Percentiles rank a stretch among this genome's conserved stretches.
Conservation (phyloP, 257 asterid genomes). For the Gynochthodes officinalis region DNA sequence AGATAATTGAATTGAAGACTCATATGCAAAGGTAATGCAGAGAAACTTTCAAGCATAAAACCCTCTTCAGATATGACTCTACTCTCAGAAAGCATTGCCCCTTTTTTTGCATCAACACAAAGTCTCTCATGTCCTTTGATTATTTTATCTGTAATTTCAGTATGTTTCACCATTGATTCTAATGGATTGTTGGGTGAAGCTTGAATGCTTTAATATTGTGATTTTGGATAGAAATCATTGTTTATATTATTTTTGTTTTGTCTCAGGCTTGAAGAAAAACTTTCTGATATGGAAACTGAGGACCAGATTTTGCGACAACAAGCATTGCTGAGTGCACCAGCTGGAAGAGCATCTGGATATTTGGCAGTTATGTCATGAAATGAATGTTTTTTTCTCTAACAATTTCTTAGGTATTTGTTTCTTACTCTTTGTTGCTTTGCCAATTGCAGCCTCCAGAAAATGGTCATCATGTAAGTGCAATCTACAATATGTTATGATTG, state of each 20-base stretch:
- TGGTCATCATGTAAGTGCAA: conserved; percentile 62
- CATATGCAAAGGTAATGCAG: conserved; percentile 58
- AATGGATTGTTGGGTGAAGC: background rate
- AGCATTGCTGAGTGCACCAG: conserved; percentile 43
- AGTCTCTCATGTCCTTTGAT: background rate
- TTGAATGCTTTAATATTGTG: background rate
- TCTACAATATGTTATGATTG: background rate
- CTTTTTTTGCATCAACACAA: background rate
- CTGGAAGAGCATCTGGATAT: conserved; percentile 56
- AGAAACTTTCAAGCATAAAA: background rate
- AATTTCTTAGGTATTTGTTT: conserved; percentile 11
- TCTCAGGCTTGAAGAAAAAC: conserved; percentile 71
- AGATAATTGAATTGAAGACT: conserved; percentile 64
- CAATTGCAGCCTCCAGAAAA: conserved; percentile 59
- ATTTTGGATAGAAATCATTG: conserved; percentile 11
- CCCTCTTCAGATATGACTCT: background rate
- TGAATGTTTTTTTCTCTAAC: background rate
- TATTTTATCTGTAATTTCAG: background rate
- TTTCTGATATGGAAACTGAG: conserved; percentile 62
- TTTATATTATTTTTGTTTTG: conserved; percentile 13
- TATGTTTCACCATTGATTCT: background rate
- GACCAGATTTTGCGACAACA: conserved; percentile 57
- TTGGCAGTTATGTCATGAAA: conserved; percentile 23
- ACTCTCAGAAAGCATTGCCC: background rate
- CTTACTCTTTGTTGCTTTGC: conserved; percentile 22